Evolutionary conservation across 441 rosid species (phyloP), one percentile per base, ranked within the genome.

Genomic region (Jatropha podagrica): DNA sequence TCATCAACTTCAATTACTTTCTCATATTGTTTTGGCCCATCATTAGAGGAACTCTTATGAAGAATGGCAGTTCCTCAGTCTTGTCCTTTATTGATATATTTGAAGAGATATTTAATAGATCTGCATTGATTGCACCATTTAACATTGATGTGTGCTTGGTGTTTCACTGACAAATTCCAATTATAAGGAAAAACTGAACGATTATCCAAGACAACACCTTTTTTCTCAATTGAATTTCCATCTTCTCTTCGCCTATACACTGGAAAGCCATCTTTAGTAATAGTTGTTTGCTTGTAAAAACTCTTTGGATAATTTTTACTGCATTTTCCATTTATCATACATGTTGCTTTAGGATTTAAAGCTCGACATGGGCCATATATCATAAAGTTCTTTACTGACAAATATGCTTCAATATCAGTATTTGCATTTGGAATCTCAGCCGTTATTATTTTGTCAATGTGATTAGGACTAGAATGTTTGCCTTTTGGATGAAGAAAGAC

Each of bases 221-320:
- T 66, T 66, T 66, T 66, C 7, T 66, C 38, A n/a, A 66, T 5
- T 5, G 2, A 0, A 8, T 23, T 66, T 5, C 38, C 26, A 3
- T 42, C 6, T 11, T 66, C 37, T 23, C 70, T 42, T 26, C 71
- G 63, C n/a, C 17, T 55, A 8, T 82, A 76, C 1, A 48, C 0
- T 4, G 52, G 63, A 40, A 68, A 79, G 5, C 82, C 82, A 15
- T 58, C 32, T 0, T 41, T 55, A 42, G 64, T 68, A 7, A 79
- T 3, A 0, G 72, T 56, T 0, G 78, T 76, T 4, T 52, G 4
- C 2, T 0, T 18, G 4, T 23, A 0, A 15, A 51, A 73, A 10
- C 18, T 27, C 7, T 65, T 74, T 0, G 85, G 74, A 54, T 26
- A 76, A 23, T 52, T 4, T 18, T 71, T 68, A 0, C 11, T 27